Conservation (phyloP, 2,329 filamentous ascomycete species). For the Fusarium pininemorale region DNA sequence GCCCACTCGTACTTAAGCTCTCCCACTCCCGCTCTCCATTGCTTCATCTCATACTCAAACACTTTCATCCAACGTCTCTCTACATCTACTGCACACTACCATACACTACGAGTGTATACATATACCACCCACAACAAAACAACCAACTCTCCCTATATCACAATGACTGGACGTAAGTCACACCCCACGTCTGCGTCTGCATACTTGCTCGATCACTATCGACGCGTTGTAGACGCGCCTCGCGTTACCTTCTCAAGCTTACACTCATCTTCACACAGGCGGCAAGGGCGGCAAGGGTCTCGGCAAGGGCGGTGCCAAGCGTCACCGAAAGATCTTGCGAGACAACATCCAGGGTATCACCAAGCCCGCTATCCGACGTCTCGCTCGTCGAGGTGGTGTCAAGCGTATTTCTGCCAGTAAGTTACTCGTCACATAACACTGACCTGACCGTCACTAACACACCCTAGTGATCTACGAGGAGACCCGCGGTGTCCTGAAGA, state of each 20-base stretch:
- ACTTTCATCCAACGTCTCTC: conserved; percentile 28
- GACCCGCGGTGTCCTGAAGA: conserved; percentile 80
- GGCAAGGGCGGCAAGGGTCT: conserved; percentile 98
- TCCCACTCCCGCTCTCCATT: conserved; percentile 41
- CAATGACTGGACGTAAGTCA: conserved; percentile 76
- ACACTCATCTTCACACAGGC: conserved; percentile 68
- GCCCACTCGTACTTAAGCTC: conserved; percentile 53
- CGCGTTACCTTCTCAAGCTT: conserved; percentile 72
- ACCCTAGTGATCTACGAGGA: conserved; percentile 78
- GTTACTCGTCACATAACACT: conserved; percentile 49
- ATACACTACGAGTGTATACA: conserved; percentile 28
- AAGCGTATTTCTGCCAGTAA: conserved; percentile 98
- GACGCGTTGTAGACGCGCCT: conserved; percentile 55
- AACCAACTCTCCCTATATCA: conserved; percentile 52
- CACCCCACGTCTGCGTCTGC: not conserved
- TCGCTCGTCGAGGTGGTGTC: conserved; percentile 98
- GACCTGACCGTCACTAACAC: conserved; percentile 70
- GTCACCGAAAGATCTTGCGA: conserved; percentile 98
- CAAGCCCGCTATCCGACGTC: conserved; percentile 98
- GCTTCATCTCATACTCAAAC: conserved; percentile 13
- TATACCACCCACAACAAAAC: conserved; percentile 12
- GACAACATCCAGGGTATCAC: conserved; percentile 99
- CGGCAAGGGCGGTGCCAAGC: conserved; percentile 98
- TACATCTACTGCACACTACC: conserved; percentile 2
- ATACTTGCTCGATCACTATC: not conserved